Percentiles rank a stretch among this genome's conserved stretches.
Conservation (phyloP, 352 stramenopile species). For the Nothophytophthora sp. region DNA sequence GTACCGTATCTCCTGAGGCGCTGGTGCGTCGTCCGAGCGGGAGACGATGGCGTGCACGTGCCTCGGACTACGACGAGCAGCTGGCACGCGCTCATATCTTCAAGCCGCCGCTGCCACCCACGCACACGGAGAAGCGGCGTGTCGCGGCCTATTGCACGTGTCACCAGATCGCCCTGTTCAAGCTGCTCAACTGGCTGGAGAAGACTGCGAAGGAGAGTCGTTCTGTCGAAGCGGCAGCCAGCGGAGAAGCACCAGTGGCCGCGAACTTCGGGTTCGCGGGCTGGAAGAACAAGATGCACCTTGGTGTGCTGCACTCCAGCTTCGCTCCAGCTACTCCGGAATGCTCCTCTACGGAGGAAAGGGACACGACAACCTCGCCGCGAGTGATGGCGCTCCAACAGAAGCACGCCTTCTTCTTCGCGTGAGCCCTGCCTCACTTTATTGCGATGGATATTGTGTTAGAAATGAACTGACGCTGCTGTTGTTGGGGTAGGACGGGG, state of each 20-base stretch:
- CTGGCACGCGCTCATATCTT: conserved; percentile 31
- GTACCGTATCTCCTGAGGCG: conserved; percentile 5
- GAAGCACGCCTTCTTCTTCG: conserved; percentile 89
- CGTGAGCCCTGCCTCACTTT: conserved; percentile 44
- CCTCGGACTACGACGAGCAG: conserved; percentile 43
- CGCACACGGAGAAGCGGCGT: conserved; percentile 57
- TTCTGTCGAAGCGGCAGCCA: conserved; percentile 8
- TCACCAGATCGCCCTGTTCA: conserved; percentile 84
- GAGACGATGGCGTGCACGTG: conserved; percentile 27
- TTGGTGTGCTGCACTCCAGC: conserved; percentile 82
- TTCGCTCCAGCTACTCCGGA: conserved; percentile 36
- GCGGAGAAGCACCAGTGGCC: conserved; percentile 77
- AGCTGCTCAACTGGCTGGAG: conserved; percentile 88
- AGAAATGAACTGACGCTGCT: neutral
- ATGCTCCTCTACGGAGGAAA: neutral
- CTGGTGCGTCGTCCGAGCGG: conserved; percentile 26
- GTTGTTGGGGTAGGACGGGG: conserved; percentile 45
- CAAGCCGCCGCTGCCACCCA: conserved; percentile 32
- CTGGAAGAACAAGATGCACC: conserved; percentile 88
- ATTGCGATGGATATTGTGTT: too few species aligned
- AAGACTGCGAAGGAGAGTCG: conserved; percentile 19
- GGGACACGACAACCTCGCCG: conserved; percentile 15
- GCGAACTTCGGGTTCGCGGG: conserved; percentile 65
- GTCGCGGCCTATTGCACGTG: conserved; percentile 88
- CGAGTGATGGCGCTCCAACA: conserved; percentile 52